These are phyloP conservation scores for Colletotrichum falcatum DNA, from an alignment of 2,329 filamentous ascomycete genomes.

Conservation along the genomic window DNA sequence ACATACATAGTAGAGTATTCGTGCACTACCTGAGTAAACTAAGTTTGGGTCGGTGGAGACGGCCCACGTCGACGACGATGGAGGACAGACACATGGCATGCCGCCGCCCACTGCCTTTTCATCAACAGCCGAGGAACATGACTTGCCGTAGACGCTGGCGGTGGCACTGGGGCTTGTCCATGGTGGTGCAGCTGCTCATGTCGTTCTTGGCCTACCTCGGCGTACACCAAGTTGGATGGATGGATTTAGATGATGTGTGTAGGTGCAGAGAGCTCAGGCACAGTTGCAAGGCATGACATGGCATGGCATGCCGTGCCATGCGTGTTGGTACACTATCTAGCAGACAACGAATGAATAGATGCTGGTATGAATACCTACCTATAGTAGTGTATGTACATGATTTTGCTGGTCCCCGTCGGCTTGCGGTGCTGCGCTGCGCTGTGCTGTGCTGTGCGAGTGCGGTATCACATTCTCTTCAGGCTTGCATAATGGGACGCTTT, in stretches of 20 bases:
- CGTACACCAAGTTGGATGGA: slow-evolving; percentile 14
- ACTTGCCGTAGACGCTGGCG: slow-evolving; percentile 2
- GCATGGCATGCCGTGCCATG: slow-evolving; percentile 10
- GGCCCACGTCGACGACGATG: slow-evolving; percentile 19
- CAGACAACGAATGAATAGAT: slow-evolving; percentile 5
- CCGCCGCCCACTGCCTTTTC: neutral
- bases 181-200: slow-evolving; percentile 10
- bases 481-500: neutral
- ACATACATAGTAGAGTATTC: too few relatives aligned
- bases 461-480: neutral
- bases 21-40: neutral
- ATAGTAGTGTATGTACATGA: neutral
- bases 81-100: slow-evolving; percentile 4
- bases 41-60: slow-evolving; percentile 26
- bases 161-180: too few relatives aligned
- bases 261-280: slow-evolving; percentile 1
- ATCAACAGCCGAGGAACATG: slow-evolving; percentile 32
- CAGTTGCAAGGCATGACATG: too few relatives aligned
- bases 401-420: neutral
- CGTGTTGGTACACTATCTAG: neutral
- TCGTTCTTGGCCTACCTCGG: slow-evolving; percentile 25
- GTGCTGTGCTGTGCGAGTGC: slow-evolving; percentile 11
- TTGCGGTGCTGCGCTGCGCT: neutral
- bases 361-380: too few relatives aligned
- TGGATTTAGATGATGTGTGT: too few relatives aligned